phyloP scores from a whole-genome alignment of 179 eudicot genomes.

The Spinacia oleracea region DNA sequence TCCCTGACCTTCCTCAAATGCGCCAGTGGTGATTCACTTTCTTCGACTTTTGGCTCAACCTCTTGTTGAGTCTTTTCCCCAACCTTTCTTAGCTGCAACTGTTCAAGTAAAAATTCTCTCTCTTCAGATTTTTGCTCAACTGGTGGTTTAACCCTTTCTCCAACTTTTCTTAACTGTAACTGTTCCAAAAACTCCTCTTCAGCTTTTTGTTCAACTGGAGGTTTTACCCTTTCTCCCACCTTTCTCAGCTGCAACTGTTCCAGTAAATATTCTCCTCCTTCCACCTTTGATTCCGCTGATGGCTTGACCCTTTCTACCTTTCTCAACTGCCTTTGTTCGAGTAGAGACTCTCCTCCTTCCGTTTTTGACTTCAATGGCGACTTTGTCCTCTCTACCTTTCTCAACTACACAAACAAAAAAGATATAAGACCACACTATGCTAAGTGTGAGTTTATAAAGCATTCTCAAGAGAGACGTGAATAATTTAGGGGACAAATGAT shows the following conservation, averaged over 20 bases:
- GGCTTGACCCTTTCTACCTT: constrained; percentile 65
- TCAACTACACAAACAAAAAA: constrained; percentile 43
- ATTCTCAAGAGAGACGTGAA: not conserved
- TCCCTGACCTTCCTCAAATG: constrained; percentile 34
- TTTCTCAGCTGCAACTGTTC: constrained; percentile 31
- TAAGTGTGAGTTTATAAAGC: not conserved
- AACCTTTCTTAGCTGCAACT: constrained; percentile 36
- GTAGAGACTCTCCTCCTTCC: constrained; percentile 27
- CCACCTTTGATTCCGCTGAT: constrained; percentile 20
- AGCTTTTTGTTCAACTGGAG: constrained; percentile 23
- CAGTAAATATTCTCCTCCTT: constrained; percentile 25
- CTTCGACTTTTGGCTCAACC: constrained; percentile 34
- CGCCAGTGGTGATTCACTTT: constrained; percentile 33
- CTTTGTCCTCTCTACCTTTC: constrained; percentile 67
- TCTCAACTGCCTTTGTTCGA: constrained; percentile 60
- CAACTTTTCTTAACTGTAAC: constrained; percentile 39
- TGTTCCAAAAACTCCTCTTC: constrained; percentile 33
- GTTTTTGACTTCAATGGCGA: constrained; percentile 21
- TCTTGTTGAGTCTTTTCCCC: constrained; percentile 27
- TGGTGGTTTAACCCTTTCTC: constrained; percentile 44
- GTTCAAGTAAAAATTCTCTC: constrained; percentile 32
- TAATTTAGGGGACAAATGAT: constrained; percentile 1
- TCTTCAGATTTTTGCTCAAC: constrained; percentile 58
- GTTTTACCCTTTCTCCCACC: constrained; percentile 25
- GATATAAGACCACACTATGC: not conserved